These are phyloP conservation scores for Alternaria infectoria DNA, from an alignment of 2,329 filamentous ascomycete species.

Conservation along the genomic window DNA sequence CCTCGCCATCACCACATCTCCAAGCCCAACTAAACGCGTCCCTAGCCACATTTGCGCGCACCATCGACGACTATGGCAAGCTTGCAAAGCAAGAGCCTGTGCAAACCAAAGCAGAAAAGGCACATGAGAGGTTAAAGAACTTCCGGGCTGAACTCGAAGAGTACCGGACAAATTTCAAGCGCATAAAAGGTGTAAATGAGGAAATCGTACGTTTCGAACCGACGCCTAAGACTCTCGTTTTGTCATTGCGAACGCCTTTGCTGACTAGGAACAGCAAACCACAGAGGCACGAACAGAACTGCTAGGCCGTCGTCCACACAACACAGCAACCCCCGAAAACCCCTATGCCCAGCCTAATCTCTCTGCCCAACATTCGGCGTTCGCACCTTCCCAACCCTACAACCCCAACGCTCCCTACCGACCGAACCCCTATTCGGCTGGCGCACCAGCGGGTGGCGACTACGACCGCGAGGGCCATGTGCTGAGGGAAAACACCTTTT, in stretches of 20 bases:
- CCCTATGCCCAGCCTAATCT: slow-evolving; percentile 69
- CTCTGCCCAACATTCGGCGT: slow-evolving; percentile 34
- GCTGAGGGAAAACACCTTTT: slow-evolving; percentile 87
- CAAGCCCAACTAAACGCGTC: slow-evolving; percentile 60
- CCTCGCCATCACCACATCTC: slow-evolving; percentile 65
- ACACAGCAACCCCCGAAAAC: slow-evolving; percentile 84
- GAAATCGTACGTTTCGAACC: slow-evolving; percentile 62
- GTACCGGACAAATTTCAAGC: slow-evolving; percentile 78
- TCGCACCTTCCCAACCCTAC: slow-evolving; percentile 38
- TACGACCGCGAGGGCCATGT: slow-evolving; percentile 80
- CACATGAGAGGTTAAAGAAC: slow-evolving; percentile 80
- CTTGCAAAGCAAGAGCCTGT: slow-evolving; percentile 89
- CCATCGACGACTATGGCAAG: slow-evolving; percentile 87
- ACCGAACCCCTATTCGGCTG: slow-evolving; percentile 50
- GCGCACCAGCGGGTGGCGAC: slow-evolving; percentile 54
- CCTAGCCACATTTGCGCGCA: slow-evolving; percentile 82
- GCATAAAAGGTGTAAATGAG: slow-evolving; percentile 77
- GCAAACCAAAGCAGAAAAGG: slow-evolving; percentile 89
- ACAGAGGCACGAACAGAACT: slow-evolving; percentile 80
- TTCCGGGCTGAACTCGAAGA: slow-evolving; percentile 84
- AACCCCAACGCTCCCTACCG: slow-evolving; percentile 45
- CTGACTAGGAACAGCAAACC: slow-evolving; percentile 53
- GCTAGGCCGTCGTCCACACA: slow-evolving; percentile 81
- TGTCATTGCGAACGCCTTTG: background rate
- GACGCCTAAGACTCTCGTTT: background rate